Evolutionary conservation across 768 basidiomycete genomes (phyloP).

Genomic region (Tulasnella sp.): DNA sequence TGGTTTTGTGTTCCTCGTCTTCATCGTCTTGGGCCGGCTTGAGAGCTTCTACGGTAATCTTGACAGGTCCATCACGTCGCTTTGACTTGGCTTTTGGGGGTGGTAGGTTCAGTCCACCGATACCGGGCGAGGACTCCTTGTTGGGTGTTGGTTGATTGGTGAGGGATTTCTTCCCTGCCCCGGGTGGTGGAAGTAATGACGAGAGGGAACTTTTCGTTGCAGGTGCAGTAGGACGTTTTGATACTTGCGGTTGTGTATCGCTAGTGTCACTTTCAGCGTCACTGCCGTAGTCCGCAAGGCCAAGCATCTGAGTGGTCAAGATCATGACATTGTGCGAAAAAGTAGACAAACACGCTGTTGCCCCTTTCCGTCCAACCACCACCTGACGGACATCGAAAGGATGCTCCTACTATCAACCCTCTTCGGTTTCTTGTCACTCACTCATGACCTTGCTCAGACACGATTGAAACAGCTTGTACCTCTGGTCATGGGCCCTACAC

Average conservation of each 20-base stretch:
- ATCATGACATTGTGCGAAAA: not conserved
- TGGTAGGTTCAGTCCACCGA: constrained; percentile 1
- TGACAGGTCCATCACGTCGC: constrained; percentile 19
- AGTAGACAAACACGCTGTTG: not conserved
- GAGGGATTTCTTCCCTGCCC: not conserved
- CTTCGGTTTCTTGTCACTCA: not conserved
- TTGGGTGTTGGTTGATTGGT: not conserved
- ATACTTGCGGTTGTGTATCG: not conserved
- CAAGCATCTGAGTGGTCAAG: constrained; percentile 12
- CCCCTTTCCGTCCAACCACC: not conserved
- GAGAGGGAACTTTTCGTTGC: not conserved
- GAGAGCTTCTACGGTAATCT: constrained; percentile 19
- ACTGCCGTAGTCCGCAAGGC: constrained; percentile 23
- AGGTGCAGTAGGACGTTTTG: not conserved
- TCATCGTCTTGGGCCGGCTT: constrained; percentile 16
- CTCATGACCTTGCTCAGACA: not conserved
- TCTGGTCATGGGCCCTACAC: too few species aligned
- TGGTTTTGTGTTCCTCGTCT: constrained; percentile 10
- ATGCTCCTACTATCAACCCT: constrained; percentile 7
- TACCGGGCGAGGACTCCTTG: not conserved
- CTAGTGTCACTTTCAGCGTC: constrained; percentile 21
- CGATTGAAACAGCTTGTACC: too few species aligned
- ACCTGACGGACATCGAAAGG: not conserved
- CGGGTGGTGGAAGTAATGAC: not conserved
- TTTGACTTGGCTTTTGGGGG: constrained; percentile 17